A percentile compares a stretch with the other conserved stretches of the same genome.
Evolutionary conservation across 495 filamentous ascomycete genomes (phyloP).

Genomic region (Chaetomium fimeti): DNA sequence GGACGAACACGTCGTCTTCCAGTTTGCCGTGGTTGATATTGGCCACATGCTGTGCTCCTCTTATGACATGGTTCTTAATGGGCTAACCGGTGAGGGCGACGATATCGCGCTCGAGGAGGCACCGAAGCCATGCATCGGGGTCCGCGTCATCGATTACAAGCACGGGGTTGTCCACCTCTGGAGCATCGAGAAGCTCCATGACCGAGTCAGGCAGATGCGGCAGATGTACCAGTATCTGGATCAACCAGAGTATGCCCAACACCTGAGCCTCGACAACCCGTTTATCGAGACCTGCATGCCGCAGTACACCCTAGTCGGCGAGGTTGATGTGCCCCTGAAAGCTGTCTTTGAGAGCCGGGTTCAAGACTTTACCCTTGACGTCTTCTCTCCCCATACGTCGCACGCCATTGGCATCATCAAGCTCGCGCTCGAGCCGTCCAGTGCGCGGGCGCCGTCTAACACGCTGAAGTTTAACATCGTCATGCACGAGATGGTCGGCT

Average conservation of each 20-base stretch:
- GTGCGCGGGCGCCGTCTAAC: slow-evolving; percentile 84
- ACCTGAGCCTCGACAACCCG: slow-evolving; percentile 74
- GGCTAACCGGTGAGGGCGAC: slow-evolving; percentile 82
- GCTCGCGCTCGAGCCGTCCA: slow-evolving; percentile 88
- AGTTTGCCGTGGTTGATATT: slow-evolving; percentile 86
- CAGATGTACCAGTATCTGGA: slow-evolving; percentile 96
- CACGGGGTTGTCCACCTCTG: slow-evolving; percentile 85
- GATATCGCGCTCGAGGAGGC: slow-evolving; percentile 78
- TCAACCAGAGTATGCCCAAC: slow-evolving; percentile 87
- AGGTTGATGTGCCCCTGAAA: slow-evolving; percentile 87
- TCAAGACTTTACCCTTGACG: slow-evolving; percentile 88
- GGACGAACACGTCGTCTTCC: slow-evolving; percentile 91
- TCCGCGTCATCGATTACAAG: slow-evolving; percentile 90
- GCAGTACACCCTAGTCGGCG: slow-evolving; percentile 87
- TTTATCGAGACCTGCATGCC: slow-evolving; percentile 89
- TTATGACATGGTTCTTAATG: slow-evolving; percentile 93
- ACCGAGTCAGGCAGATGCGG: slow-evolving; percentile 84
- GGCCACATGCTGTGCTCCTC: slow-evolving; percentile 88
- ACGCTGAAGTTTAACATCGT: slow-evolving; percentile 98
- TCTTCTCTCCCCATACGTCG: slow-evolving; percentile 87
- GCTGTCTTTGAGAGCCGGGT: slow-evolving; percentile 95
- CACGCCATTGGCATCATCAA: slow-evolving; percentile 86
- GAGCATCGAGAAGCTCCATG: slow-evolving; percentile 89
- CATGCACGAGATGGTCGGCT: slow-evolving; percentile 95
- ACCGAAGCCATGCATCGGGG: slow-evolving; percentile 84